Base-by-base conservation (phyloP, 116 monocot species). In the Papilionanthe hybrid region DNA sequence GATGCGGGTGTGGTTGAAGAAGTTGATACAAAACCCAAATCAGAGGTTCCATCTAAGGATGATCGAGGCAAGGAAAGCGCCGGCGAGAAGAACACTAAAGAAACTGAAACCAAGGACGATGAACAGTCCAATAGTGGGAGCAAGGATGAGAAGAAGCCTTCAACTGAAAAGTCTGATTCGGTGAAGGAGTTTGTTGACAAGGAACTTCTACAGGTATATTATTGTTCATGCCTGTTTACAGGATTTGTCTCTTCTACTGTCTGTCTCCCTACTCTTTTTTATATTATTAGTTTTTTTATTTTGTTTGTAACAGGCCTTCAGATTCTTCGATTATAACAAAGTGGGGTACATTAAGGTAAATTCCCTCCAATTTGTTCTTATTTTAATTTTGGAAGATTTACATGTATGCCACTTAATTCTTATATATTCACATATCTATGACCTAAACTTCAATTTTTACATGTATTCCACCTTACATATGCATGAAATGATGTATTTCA, bases 271-370 rank as follows among this genome's bases (percentile, higher is more conserved):
- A 15, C 11, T 23, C 7, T 1, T 45, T 13, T 53, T 23, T 63
- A 23, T 63, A 72, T 19, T 28, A 20, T 0, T 73, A 44, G 1
- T 32, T 71, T 73, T 20, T 42, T 30, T 47, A 53, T 75, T 25
- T 47, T 75, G 75, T 47, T 25, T 50, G 47, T 32, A 75, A 75
- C 78, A 99, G 99, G 99, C 99, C 72, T 99, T 99, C 83, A 87
- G 88, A 72, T 99, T 85, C 82, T 99, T 99, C 67, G 95, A 99
- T 53, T 82, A 83, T 76, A 99, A 93, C 45, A 85, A 83, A 66
- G 89, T 84, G 29, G 93, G 92, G 29, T 93, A 91, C 75, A 85
- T 99, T 37, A 95, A 86, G 92, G 99, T 95, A 85, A 37, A 29
- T 23, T 5, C 22, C 0, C n/a, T 53, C 30, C 45, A 13, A 15